These are phyloP conservation scores for Plenodomus biglobosus DNA, from an alignment of 2,329 filamentous ascomycete genomes.

Conservation along the genomic window DNA sequence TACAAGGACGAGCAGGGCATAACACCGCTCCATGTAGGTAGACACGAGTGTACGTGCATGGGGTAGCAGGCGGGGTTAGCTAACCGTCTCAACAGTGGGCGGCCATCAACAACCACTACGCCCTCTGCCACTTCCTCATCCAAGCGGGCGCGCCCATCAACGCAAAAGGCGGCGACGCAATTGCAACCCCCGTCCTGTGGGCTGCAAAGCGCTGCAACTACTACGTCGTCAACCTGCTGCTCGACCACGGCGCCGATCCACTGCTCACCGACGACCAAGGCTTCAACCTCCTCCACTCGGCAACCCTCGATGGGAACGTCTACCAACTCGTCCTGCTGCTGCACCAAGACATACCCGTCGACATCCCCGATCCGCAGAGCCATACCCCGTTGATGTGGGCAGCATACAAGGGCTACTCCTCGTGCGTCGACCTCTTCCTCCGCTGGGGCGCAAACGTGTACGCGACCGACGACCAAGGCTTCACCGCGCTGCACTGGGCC, in stretches of 20 bases:
- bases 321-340: constrained; percentile 85
- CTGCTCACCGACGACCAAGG: constrained; percentile 91
- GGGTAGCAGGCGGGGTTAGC: not conserved
- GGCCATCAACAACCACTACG: constrained; percentile 97
- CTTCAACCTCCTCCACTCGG: constrained; percentile 96
- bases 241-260: constrained; percentile 89
- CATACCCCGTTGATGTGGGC: constrained; percentile 99
- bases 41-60: not conserved
- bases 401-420: constrained; percentile 93
- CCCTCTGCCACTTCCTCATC: constrained; percentile 93
- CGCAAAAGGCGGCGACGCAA: constrained; percentile 89
- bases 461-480: constrained; percentile 84
- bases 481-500: constrained; percentile 95
- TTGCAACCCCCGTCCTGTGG: constrained; percentile 94
- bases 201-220: constrained; percentile 95
- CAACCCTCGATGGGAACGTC: constrained; percentile 95
- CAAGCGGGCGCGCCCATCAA: constrained; percentile 87
- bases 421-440: constrained; percentile 87
- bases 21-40: constrained; percentile 83
- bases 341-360: constrained; percentile 93
- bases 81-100: constrained; percentile 70
- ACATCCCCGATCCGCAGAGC: constrained; percentile 83
- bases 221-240: constrained; percentile 90
- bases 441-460: constrained; percentile 96
- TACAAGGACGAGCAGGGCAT: constrained; percentile 91